These are phyloP conservation scores for Lachancea sp. DNA, from an alignment of 805 yeast genomes.

Conservation along the genomic window DNA sequence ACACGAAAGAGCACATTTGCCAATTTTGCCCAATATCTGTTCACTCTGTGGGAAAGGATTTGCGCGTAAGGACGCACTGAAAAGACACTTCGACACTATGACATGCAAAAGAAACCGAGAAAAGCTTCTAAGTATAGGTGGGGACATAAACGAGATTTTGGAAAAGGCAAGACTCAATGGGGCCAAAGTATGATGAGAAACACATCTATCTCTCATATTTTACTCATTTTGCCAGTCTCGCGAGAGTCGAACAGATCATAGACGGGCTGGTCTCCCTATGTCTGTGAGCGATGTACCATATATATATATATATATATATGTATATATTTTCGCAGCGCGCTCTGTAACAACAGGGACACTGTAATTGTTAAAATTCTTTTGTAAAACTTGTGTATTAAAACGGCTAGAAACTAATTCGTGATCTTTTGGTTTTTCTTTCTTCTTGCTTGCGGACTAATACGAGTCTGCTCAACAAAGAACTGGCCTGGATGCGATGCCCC, in stretches of 20 bases:
- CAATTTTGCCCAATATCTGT: constrained; percentile 69
- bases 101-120: constrained; percentile 71
- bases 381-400: background rate
- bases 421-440: background rate
- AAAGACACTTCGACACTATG: constrained; percentile 65
- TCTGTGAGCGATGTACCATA: no score
- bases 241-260: no score
- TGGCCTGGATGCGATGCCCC: no score
- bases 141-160: constrained; percentile 32
- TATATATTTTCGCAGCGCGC: no score
- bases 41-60: constrained; percentile 74
- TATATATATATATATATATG: no score
- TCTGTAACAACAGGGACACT: no score
- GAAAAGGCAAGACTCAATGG: constrained; percentile 27
- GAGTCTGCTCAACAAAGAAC: no score
- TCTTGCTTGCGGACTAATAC: background rate
- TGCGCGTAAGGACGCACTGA: constrained; percentile 77
- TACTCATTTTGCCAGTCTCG: no score
- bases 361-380: no score
- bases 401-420: constrained; percentile 8
- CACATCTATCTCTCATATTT: no score
- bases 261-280: background rate
- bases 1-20: constrained; percentile 67
- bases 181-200: constrained; percentile 17
- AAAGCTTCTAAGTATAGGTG: constrained; percentile 38